A percentile compares a stretch with the other conserved stretches of the same genome.
These are phyloP conservation scores for Bolboschoenus planiculmis DNA, from an alignment of 176 grass and related monocot species.

Conservation along the genomic window DNA sequence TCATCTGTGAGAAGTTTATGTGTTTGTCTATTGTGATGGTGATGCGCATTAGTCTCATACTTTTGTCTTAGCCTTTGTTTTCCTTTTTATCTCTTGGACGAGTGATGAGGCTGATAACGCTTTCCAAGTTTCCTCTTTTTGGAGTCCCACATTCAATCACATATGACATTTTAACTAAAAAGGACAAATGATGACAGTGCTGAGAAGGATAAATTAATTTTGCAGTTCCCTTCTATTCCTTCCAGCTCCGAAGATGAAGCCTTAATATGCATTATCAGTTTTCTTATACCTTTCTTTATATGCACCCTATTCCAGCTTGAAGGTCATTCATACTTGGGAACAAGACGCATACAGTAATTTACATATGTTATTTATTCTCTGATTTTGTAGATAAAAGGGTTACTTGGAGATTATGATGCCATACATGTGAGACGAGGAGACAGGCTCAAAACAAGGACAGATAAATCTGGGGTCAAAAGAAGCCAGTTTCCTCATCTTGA, in stretches of 20 bases:
- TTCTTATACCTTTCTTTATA: not conserved
- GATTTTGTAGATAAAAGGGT: conserved; percentile 56
- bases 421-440: conserved; percentile 97
- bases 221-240: not conserved
- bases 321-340: not conserved
- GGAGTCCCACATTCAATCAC: not conserved
- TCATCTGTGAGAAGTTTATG: not conserved
- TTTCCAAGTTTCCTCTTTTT: not conserved
- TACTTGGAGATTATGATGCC: conserved; percentile 89
- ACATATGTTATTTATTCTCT: conserved; percentile 10
- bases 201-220: not conserved
- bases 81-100: conserved; percentile 1
- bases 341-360: not conserved
- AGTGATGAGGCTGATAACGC: not conserved
- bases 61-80: not conserved
- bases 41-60: not conserved
- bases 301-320: not conserved
- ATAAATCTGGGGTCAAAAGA: conserved; percentile 70
- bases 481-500: conserved; percentile 93
- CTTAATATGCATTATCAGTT: not conserved
- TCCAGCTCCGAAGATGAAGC: not conserved
- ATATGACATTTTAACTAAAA: not conserved
- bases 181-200: not conserved
- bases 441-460: conserved; percentile 78
- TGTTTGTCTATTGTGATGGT: conserved; percentile 8